A percentile compares a stretch with the other conserved stretches of the same genome.
Conservation (phyloP, 441 rosid species). For the Croton laevigatus region DNA sequence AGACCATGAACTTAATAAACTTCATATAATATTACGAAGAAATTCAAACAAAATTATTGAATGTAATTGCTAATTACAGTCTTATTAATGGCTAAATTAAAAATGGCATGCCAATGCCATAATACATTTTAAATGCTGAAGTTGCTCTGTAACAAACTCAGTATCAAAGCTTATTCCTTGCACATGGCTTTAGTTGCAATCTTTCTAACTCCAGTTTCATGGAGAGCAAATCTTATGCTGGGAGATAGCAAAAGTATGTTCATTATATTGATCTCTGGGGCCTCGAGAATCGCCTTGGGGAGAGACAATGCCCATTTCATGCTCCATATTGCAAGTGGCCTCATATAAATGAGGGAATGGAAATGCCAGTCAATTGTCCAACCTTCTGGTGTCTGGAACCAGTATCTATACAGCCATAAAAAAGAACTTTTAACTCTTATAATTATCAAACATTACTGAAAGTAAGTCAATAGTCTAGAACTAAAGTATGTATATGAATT, state of each 20-base stretch:
- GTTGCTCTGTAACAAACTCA: conserved; percentile 36
- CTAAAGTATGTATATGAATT: background rate
- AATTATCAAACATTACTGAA: background rate
- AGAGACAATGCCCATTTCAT: conserved; percentile 91
- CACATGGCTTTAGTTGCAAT: conserved; percentile 58
- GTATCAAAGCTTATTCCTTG: conserved; percentile 36
- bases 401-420: conserved; percentile 47
- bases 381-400: conserved; percentile 99
- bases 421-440: background rate
- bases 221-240: conserved; percentile 41
- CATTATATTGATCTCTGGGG: conserved; percentile 81
- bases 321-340: conserved; percentile 95
- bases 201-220: conserved; percentile 39
- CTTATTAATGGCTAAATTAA: background rate
- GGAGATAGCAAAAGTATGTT: conserved; percentile 73
- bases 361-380: conserved; percentile 89
- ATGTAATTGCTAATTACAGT: no score
- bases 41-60: background rate
- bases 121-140: conserved; percentile 21
- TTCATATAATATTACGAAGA: no score
- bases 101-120: background rate
- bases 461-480: background rate
- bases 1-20: no score
- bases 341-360: conserved; percentile 90
- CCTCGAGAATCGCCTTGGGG: conserved; percentile 83